A percentile compares a stretch with the other conserved stretches of the same genome.
Evolutionary conservation across 1,139 yeast genomes (phyloP).

Genomic region (Sugiyamaella neomexicana): DNA sequence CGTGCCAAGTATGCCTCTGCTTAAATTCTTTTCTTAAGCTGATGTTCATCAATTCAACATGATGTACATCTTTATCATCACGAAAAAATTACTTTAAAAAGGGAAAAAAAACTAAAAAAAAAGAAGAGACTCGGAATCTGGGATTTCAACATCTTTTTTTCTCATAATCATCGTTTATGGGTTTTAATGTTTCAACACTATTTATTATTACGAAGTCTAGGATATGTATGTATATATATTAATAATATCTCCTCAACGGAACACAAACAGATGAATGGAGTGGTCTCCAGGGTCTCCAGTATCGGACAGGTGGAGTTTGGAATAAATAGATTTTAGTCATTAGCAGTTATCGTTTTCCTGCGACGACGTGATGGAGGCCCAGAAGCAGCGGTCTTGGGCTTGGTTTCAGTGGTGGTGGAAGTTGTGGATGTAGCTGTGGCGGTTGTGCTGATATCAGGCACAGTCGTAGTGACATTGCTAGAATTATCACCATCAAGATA

Average conservation of each 20-base stretch:
- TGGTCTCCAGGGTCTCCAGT: background rate
- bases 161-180: slow-evolving; percentile 18
- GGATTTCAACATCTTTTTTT: slow-evolving; percentile 34
- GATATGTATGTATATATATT: slow-evolving; percentile 25
- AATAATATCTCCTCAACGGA: slow-evolving; percentile 31
- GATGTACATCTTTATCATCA: slow-evolving; percentile 3
- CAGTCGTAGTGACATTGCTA: background rate
- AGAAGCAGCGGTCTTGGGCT: slow-evolving; percentile 9
- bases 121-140: slow-evolving; percentile 22
- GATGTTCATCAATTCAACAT: slow-evolving; percentile 18
- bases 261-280: slow-evolving; percentile 3
- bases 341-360: slow-evolving; percentile 15
- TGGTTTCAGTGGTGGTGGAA: slow-evolving; percentile 8
- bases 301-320: background rate
- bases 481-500: slow-evolving; percentile 24
- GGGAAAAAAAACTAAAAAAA: slow-evolving; percentile 9
- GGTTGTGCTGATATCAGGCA: background rate
- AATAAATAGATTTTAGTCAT: slow-evolving; percentile 6
- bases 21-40: slow-evolving; percentile 19
- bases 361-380: slow-evolving; percentile 12
- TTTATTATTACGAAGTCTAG: slow-evolving; percentile 20
- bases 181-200: slow-evolving; percentile 31
- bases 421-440: background rate
- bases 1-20: slow-evolving; percentile 50
- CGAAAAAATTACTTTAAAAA: background rate